Base-by-base conservation (phyloP, 495 filamentous ascomycete species). In the Aspergillus panamensis region DNA sequence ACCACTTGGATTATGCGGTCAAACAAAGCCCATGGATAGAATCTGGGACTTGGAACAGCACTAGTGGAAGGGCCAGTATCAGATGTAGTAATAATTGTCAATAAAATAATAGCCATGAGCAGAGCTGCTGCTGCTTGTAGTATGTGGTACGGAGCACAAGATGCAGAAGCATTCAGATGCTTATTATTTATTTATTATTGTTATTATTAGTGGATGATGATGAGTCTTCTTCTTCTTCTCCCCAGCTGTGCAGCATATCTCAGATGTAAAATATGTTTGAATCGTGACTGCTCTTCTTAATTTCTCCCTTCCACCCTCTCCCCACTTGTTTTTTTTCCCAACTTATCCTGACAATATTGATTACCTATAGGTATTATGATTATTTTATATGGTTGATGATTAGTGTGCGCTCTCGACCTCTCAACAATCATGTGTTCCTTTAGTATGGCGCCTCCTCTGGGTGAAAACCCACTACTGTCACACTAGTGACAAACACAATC, bases 401-500 rank as follows among this genome's bases (percentile, higher is more conserved):
- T 44, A 44, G 35, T 29, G 53, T 3, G 42, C 37, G 33, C 55
- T 58, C 35, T 25, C 31, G 32, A 51, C 21, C 55, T 43, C 35
- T 48, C 48, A 50, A 20, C 37, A 31, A 17, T 33, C 48, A 51
- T 62, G 57, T 58, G 57, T 57, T 56, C 56, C 51, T 48, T 42
- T 62, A 29, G 21, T 43, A 51, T 44, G 33, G 48, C 52, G 52
- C 45, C 57, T 39, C 53, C 51, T 59, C 52, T 58, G 39, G 58
- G 51, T 57, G 37, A 48, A 55, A 63, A 61, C 37, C 57, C 60
- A 66, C 64, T 61, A 60, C 60, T 66, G 64, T 63, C 64, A 55
- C 64, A 66, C 64, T 63, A 66, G 60, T 66, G 64, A 66, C 64
- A 66, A 66, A 66, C 64, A 66, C 53, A 63, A 56, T 61, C 57